Conservation (phyloP, 2,329 filamentous ascomycete genomes). For the Apiospora arundinis region DNA sequence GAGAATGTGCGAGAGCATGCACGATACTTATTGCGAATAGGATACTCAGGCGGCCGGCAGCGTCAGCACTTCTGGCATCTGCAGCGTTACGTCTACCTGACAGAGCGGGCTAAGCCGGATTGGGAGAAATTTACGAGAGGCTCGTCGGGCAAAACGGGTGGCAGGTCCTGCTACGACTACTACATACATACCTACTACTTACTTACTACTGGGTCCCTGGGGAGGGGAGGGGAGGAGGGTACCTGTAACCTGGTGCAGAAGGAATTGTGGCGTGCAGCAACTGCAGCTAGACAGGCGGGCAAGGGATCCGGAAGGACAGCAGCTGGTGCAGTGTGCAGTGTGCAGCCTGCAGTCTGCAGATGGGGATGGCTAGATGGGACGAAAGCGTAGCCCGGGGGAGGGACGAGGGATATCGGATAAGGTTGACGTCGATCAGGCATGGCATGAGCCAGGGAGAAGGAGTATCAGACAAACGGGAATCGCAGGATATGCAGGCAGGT, state of each 20-base stretch:
- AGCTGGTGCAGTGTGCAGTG: too few relatives aligned
- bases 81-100: constrained; percentile 2
- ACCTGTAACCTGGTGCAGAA: neutral
- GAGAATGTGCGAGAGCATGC: neutral
- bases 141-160: neutral
- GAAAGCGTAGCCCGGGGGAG: neutral
- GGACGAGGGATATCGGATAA: constrained; percentile 14
- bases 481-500: constrained; percentile 11
- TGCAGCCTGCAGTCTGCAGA: neutral
- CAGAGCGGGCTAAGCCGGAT: neutral
- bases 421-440: constrained; percentile 16
- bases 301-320: neutral
- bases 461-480: constrained; percentile 6
- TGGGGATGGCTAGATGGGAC: neutral
- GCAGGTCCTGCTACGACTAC: neutral
- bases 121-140: constrained; percentile 9
- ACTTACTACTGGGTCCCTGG: too few relatives aligned
- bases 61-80: neutral
- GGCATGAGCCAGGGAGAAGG: constrained; percentile 6
- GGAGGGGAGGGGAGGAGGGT: neutral
- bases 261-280: constrained; percentile 11
- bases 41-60: neutral
- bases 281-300: constrained; percentile 10
- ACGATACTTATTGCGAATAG: constrained; percentile 5
- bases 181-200: neutral